Evolutionary conservation across 257 asterid species (phyloP), one percentile per base, ranked within the genome.

Genomic region (Petunia axillaris): DNA sequence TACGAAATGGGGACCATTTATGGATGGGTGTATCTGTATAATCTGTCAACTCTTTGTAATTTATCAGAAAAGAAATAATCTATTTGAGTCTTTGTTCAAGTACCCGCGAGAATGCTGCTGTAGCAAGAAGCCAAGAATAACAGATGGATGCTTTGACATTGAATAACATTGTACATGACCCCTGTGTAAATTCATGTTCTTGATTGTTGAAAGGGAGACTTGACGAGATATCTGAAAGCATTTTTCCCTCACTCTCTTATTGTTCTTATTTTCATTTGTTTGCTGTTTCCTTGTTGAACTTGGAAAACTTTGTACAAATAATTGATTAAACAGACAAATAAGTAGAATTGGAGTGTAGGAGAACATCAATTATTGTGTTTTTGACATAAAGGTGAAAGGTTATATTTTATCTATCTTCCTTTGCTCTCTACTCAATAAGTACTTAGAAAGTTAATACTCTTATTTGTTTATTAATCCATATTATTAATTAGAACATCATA

Each of bases 61-160:
- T 71, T 71, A 71, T 71, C 44, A 50, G 62, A 71, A 35, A 11
- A 35, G 44, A 71, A 71, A 50, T 71, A 2, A 48, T 37, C 40
- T 70, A 46, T 46, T 41, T 16, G 44, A 35, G 44, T 71, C 77
- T 4, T 50, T 71, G 46, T 35, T 71, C 44, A 35, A 71, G 77
- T 10, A 2, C 44, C 13, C 35, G 35, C 13, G 60, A 11, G 50
- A n/a, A 11, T 35, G 25, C 60, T 48, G 40, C 58, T 48, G 77
- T 48, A 48, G 77, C 62, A 71, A 35, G 35, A 71, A 71, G 35
- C 60, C 62, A 71, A 35, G 35, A 71, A 71, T 71, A 71, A 5
- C 6, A 10, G 43, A 66, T 11, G 44, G 60, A 68, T 48, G 58
- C 44, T 71, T 11, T 71, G 35, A 71, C 77, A 70, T 4, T 54